These are phyloP conservation scores for Asclepias syriaca DNA, from an alignment of 257 asterid species.

Conservation along the genomic window DNA sequence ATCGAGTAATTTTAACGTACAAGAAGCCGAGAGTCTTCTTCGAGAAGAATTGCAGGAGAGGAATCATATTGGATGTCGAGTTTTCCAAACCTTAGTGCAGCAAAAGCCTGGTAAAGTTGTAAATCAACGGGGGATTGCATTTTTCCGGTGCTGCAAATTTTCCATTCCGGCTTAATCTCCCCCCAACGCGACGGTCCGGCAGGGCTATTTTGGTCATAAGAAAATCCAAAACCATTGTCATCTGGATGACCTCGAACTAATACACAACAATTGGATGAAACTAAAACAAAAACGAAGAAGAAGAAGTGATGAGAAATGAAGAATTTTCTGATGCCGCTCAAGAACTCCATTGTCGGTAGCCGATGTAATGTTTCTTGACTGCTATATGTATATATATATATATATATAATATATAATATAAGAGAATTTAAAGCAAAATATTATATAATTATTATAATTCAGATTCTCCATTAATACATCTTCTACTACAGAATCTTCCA, in stretches of 20 bases:
- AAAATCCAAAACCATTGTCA: constrained; percentile 33
- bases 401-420: no score
- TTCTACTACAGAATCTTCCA: no score
- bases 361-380: no score
- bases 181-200: constrained; percentile 72
- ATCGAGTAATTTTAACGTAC: constrained; percentile 17
- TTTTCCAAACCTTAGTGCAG: constrained; percentile 42
- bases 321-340: no score
- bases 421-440: no score
- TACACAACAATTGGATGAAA: no score
- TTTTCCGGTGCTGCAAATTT: constrained; percentile 37
- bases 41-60: constrained; percentile 50
- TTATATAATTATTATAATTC: no score
- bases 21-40: constrained; percentile 63
- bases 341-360: no score
- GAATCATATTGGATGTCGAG: constrained; percentile 35
- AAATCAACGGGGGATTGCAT: constrained; percentile 77
- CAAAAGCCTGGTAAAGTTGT: constrained; percentile 35
- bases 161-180: constrained; percentile 55
- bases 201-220: constrained; percentile 36
- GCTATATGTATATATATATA: no score
- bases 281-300: no score
- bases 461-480: no score
- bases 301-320: no score
- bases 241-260: constrained; percentile 27